Evolutionary conservation across 148 eudicot species (phyloP).

Genomic region (Vaccinium darrowii): DNA sequence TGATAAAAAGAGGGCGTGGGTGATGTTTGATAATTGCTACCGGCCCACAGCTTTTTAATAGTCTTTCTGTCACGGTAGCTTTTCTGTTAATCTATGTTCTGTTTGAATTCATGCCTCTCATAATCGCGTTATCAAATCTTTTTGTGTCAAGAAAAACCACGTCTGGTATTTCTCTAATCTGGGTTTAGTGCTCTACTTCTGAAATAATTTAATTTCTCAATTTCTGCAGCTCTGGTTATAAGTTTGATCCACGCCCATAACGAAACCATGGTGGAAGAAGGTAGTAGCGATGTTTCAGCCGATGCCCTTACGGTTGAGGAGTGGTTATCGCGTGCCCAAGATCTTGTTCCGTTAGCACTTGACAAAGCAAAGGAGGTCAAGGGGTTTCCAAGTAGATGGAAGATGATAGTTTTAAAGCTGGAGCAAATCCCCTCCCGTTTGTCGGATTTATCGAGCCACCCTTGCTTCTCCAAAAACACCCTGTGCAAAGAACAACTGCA

Average conservation of each 20-base stretch:
- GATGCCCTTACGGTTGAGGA: conserved; percentile 54
- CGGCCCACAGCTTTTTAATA: background rate
- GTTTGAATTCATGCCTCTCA: background rate
- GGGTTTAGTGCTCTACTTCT: background rate
- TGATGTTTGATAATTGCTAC: conserved; percentile 1
- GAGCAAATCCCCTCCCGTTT: conserved; percentile 71
- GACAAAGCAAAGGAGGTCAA: conserved; percentile 61
- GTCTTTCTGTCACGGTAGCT: background rate
- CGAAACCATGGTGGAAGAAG: conserved; percentile 70
- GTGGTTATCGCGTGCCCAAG: conserved; percentile 65
- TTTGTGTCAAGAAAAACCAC: too few species aligned
- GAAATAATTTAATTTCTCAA: background rate
- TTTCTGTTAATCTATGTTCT: background rate
- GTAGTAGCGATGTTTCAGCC: conserved; percentile 23
- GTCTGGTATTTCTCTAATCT: background rate
- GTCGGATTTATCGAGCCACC: conserved; percentile 89
- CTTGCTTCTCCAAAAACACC: conserved; percentile 77
- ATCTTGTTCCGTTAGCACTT: conserved; percentile 67
- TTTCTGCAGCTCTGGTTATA: conserved; percentile 14
- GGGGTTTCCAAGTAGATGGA: conserved; percentile 81
- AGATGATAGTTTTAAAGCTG: conserved; percentile 67
- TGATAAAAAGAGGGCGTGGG: conserved; percentile 62
- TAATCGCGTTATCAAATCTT: background rate
- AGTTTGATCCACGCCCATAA: conserved; percentile 7
- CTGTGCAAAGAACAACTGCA: conserved; percentile 88